A percentile compares a stretch with the other conserved stretches of the same genome.
Conservation (phyloP, 345 rosid genomes). For the Gossypium sturtianum region DNA sequence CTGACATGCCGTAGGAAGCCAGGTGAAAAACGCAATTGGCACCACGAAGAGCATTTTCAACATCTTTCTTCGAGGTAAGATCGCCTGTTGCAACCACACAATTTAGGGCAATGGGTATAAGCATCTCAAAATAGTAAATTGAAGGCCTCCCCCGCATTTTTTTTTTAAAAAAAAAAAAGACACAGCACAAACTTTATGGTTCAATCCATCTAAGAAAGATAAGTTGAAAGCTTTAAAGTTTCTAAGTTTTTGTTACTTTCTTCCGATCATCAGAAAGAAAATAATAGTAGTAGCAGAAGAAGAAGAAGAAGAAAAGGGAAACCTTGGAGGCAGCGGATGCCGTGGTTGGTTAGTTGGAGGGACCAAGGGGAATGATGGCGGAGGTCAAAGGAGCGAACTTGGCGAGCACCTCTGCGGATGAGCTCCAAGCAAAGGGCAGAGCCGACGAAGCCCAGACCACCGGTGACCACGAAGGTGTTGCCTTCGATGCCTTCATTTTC, state of each 20-base stretch:
- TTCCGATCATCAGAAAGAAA: neutral
- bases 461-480: slow-evolving; percentile 68
- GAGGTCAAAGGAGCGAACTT: slow-evolving; percentile 74
- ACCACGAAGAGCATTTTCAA: slow-evolving; percentile 57
- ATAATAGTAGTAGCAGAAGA: neutral
- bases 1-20: slow-evolving; percentile 91
- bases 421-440: slow-evolving; percentile 78
- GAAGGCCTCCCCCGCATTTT: neutral
- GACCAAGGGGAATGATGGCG: slow-evolving; percentile 71
- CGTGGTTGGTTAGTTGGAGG: slow-evolving; percentile 33
- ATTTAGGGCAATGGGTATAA: neutral
- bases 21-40: slow-evolving; percentile 81
- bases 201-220: neutral
- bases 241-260: neutral
- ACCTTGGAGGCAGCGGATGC: slow-evolving; percentile 77
- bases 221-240: neutral
- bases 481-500: slow-evolving; percentile 91
- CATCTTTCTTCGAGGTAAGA: slow-evolving; percentile 47
- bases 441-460: slow-evolving; percentile 87
- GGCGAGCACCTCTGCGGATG: slow-evolving; percentile 75
- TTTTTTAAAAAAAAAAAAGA: neutral
- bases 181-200: neutral
- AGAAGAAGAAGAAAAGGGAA: neutral
- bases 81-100: slow-evolving; percentile 41
- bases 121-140: neutral